Evolutionary conservation across 2,329 filamentous ascomycete species (phyloP), one percentile per base, ranked within the genome.

Genomic region (Tolypocladium endophyticum): DNA sequence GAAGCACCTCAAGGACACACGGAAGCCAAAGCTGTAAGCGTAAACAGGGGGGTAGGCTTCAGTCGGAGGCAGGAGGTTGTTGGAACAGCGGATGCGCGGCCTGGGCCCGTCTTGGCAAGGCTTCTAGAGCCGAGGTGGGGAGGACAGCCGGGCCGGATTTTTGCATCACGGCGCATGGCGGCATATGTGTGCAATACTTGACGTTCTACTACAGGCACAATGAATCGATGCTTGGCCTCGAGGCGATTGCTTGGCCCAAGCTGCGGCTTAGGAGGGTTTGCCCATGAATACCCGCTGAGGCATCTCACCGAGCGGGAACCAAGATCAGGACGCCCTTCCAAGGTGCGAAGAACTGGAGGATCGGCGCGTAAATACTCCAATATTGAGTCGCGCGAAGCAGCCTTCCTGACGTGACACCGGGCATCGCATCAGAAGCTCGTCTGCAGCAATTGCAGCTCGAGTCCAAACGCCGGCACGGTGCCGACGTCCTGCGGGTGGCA

Each of bases 11-110:
- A 71, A 68, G 61, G 70, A 70, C 58, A 65, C 68, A 11, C 67
- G 70, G 45, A 76, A 76, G 65, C 28, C 75, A 1, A 81, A 80
- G 72, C 67, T 81, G 58, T 80, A 58, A 65, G 23, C 6, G 36
- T 6, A 35, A 35, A 12, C 18, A 11, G 1, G 20, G 8, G 4
- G 9, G 23, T 16, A 50, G 16, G 47, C 47, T 20, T 28, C 25
- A 12, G 18, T 6, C 16, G 47, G 16, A 28, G 28, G 28, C 18
- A 8, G 16, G 18, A 20, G 47, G 47, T 1, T 3, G 47, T 3
- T 12, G 25, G 28, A 9, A 52, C 20, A 12, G 18, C 47, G 18
- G 25, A 8, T 9, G 28, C 28, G 47, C 16, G 18, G 25, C 14
- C 25, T 2, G 45, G 45, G 16, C 47, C 3, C 7, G 28, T 20